A percentile compares a stretch with the other conserved stretches of the same genome.
These are phyloP conservation scores for Fragaria iinumae DNA, from an alignment of 306 rosid species.

Conservation along the genomic window DNA sequence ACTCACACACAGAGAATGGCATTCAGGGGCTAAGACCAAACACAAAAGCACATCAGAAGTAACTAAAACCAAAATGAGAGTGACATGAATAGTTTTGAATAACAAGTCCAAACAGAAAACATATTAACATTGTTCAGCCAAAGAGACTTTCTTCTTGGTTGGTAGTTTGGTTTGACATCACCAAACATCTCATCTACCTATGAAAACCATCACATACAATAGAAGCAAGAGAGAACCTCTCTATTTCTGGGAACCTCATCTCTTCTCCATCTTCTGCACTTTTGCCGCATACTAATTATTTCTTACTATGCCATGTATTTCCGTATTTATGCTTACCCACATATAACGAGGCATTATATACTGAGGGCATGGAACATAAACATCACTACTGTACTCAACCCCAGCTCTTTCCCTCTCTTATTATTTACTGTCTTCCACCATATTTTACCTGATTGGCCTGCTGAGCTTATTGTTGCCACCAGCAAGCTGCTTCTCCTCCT, in stretches of 20 bases:
- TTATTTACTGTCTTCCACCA: not conserved
- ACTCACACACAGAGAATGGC: not conserved
- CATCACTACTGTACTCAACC: conserved; percentile 8
- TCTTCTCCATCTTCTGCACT: not conserved
- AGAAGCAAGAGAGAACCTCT: not conserved
- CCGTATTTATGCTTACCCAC: not conserved
- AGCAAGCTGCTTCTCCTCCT: conserved; percentile 30
- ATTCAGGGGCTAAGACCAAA: not conserved
- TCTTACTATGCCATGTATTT: not conserved
- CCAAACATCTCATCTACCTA: not conserved
- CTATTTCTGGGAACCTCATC: not conserved
- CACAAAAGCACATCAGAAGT: not conserved
- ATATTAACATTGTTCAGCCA: conserved; percentile 22
- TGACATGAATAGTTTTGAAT: not conserved
- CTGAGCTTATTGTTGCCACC: conserved; percentile 13
- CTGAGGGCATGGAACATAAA: conserved; percentile 11
- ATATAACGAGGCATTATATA: conserved; percentile 11
- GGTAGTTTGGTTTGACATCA: conserved; percentile 20
- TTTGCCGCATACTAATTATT: not conserved
- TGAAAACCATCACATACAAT: not conserved
- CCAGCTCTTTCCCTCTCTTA: not conserved
- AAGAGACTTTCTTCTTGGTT: conserved; percentile 25
- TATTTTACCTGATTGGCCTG: conserved; percentile 28
- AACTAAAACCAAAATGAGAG: not conserved
- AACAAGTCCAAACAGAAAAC: conserved; percentile 5